These are phyloP conservation scores for Wickerhamomyces bisporus DNA, from an alignment of 805 yeast genomes.

Conservation along the genomic window DNA sequence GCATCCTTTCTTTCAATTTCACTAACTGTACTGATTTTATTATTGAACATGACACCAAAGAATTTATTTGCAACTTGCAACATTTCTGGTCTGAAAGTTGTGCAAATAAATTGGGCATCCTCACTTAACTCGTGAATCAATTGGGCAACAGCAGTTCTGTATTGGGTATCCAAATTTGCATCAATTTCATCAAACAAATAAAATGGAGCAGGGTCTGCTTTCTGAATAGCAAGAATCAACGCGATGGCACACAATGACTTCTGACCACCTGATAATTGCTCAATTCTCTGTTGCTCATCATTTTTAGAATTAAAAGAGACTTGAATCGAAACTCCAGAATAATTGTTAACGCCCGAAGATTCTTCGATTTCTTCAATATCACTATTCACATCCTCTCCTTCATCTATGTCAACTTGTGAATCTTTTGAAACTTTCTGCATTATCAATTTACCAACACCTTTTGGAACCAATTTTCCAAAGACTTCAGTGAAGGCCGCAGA, in stretches of 20 bases:
- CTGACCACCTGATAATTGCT: constrained; percentile 95
- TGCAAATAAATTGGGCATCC: constrained; percentile 87
- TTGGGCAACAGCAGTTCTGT: constrained; percentile 80
- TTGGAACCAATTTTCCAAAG: constrained; percentile 78
- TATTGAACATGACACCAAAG: constrained; percentile 80
- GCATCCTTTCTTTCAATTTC: constrained; percentile 73
- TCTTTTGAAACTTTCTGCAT: constrained; percentile 36
- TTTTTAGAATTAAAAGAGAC: constrained; percentile 85
- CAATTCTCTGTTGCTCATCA: constrained; percentile 82
- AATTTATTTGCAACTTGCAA: constrained; percentile 79
- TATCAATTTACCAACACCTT: constrained; percentile 69
- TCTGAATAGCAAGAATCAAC: constrained; percentile 86
- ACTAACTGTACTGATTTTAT: constrained; percentile 73
- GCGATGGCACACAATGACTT: constrained; percentile 96
- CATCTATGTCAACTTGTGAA: constrained; percentile 18
- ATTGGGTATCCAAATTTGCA: constrained; percentile 91
- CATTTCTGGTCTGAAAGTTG: constrained; percentile 94
- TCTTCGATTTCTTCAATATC: constrained; percentile 9
- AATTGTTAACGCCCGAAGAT: constrained; percentile 41
- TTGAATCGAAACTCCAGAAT: constrained; percentile 76
- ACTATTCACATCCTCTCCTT: constrained; percentile 17
- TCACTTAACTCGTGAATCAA: constrained; percentile 61
- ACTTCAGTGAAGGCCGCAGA: constrained; percentile 67
- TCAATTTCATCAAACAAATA: constrained; percentile 95
- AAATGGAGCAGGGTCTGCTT: constrained; percentile 95